These are phyloP conservation scores for Lachancea mirantina DNA, from an alignment of 805 yeast genomes.

Conservation along the genomic window DNA sequence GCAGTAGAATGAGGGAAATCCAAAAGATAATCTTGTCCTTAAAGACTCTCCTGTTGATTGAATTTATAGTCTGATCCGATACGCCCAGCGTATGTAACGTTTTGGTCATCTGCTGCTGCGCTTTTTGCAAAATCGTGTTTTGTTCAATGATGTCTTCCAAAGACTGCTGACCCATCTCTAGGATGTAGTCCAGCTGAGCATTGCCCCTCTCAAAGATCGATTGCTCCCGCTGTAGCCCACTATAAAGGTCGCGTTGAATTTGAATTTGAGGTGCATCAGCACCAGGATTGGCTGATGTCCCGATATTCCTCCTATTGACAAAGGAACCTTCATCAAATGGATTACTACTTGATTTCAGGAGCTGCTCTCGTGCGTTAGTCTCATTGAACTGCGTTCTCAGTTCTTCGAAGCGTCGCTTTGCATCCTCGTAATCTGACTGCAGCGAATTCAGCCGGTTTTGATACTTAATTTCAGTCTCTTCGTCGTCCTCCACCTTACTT, in stretches of 20 bases:
- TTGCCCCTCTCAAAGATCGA: conserved; percentile 60
- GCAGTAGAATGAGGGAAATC: conserved; percentile 56
- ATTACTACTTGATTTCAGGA: conserved; percentile 20
- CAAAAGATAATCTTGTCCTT: conserved; percentile 86
- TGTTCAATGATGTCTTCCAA: conserved; percentile 83
- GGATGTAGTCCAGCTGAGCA: conserved; percentile 77
- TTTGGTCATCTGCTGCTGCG: conserved; percentile 56
- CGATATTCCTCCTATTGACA: conserved; percentile 29
- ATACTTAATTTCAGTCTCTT: conserved; percentile 35
- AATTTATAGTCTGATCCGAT: conserved; percentile 72
- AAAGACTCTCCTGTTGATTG: conserved; percentile 71
- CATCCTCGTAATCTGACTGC: conserved; percentile 32
- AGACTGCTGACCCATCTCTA: conserved; percentile 83
- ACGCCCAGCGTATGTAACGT: conserved; percentile 79
- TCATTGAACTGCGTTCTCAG: conserved; percentile 27
- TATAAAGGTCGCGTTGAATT: too few relatives aligned
- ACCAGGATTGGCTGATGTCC: conserved; percentile 28
- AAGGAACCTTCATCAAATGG: conserved; percentile 22
- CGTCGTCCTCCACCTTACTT: conserved; percentile 11
- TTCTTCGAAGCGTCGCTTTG: conserved; percentile 28
- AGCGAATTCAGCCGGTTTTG: conserved; percentile 56
- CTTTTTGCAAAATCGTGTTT: conserved; percentile 56
- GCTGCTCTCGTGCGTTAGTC: conserved; percentile 20
- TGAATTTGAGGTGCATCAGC: conserved; percentile 37
- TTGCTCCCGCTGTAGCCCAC: conserved; percentile 66